These are phyloP conservation scores for Fusarium odoratissimum DNA, from an alignment of 2,329 filamentous ascomycete species.

Conservation along the genomic window DNA sequence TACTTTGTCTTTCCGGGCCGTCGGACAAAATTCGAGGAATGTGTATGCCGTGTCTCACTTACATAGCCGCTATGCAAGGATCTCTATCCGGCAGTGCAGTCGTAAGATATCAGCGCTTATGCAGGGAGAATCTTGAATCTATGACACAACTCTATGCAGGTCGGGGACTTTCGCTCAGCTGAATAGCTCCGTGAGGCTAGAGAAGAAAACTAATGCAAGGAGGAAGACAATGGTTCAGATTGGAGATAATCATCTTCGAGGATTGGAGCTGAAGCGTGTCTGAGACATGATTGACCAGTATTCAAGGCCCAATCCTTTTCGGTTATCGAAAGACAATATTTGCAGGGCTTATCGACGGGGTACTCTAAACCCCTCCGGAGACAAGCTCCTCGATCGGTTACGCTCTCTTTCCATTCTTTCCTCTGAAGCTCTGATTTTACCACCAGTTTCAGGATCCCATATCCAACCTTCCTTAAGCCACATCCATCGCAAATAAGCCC, in stretches of 20 bases:
- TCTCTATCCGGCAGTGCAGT: neutral
- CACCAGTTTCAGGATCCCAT: conserved; percentile 27
- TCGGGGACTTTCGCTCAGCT: neutral
- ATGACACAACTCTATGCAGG: rapidly evolving
- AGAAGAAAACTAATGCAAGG: neutral
- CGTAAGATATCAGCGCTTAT: too few relatives aligned
- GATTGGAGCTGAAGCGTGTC: neutral
- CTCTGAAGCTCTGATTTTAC: neutral
- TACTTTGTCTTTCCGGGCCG: rapidly evolving
- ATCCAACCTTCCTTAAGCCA: conserved; percentile 32
- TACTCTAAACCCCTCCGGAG: neutral
- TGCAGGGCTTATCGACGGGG: neutral
- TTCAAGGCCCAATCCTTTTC: neutral
- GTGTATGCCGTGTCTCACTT: neutral
- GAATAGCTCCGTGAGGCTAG: neutral
- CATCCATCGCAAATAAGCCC: conserved; percentile 30
- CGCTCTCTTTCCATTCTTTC: conserved; percentile 3
- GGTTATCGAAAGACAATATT: neutral
- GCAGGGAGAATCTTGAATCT: neutral
- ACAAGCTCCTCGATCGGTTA: neutral
- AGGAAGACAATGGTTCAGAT: neutral
- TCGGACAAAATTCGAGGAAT: neutral
- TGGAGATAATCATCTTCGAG: too few relatives aligned
- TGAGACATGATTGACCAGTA: neutral
- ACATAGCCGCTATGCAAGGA: neutral